Conservation (phyloP, 2,329 filamentous ascomycete species). For the Fusarium buharicum region DNA sequence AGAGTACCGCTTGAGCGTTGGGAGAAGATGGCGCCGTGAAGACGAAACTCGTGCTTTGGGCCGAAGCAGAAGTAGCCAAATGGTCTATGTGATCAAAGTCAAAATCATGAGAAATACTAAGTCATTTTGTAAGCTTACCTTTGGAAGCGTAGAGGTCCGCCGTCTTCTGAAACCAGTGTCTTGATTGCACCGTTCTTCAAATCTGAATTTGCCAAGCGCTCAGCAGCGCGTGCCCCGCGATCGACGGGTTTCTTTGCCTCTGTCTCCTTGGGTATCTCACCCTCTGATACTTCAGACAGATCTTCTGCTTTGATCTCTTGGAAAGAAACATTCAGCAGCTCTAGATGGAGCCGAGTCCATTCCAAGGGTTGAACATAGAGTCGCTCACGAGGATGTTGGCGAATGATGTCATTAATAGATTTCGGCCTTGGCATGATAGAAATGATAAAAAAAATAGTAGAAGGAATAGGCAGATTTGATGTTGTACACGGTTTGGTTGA, state of each 20-base stretch:
- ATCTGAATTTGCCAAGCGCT: conserved; percentile 35
- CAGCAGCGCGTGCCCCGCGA: conserved; percentile 29
- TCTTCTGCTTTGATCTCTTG: not conserved
- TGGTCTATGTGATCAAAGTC: conserved; percentile 14
- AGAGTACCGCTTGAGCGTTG: conserved; percentile 10
- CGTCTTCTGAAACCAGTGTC: conserved; percentile 30
- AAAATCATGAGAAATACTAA: not conserved
- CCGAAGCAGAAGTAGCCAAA: conserved; percentile 42
- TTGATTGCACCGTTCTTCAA: conserved; percentile 40
- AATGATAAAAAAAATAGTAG: accelerated
- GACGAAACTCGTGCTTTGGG: conserved; percentile 32
- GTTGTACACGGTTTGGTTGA: not conserved
- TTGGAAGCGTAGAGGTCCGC: conserved; percentile 34
- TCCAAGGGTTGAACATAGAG: conserved; percentile 41
- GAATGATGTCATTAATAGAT: conserved; percentile 35
- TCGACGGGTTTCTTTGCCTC: conserved; percentile 12
- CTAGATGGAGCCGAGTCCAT: conserved; percentile 37
- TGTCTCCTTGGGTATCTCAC: accelerated
- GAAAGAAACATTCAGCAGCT: conserved; percentile 35
- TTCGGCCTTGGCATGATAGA: conserved; percentile 5
- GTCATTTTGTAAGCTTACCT: conserved; percentile 4
- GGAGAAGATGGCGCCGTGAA: conserved; percentile 39
- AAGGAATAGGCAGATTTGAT: not conserved
- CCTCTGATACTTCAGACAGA: not conserved
- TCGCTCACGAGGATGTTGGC: conserved; percentile 41